Conservation (phyloP, 768 basidiomycete genomes). For the Boletus edulis region DNA sequence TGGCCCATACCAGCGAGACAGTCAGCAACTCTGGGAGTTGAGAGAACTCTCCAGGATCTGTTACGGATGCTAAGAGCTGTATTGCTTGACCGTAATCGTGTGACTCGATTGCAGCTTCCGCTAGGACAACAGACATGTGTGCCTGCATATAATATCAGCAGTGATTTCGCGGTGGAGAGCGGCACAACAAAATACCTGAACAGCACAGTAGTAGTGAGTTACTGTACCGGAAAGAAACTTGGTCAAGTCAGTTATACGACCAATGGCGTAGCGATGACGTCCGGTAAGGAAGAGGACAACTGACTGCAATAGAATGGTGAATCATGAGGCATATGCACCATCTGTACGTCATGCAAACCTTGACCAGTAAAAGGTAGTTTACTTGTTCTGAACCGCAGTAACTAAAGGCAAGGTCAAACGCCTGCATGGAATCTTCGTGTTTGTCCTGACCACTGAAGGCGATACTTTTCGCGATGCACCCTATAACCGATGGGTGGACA, state of each 20-base stretch:
- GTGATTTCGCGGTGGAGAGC: not conserved
- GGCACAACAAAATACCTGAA: constrained; percentile 7
- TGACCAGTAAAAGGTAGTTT: constrained; percentile 13
- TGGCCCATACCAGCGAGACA: constrained; percentile 9
- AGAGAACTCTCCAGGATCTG: not conserved
- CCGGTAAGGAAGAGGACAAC: constrained; percentile 10
- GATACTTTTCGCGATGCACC: constrained; percentile 14
- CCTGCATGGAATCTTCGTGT: constrained; percentile 16
- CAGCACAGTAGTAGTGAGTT: not conserved
- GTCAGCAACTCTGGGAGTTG: constrained; percentile 12
- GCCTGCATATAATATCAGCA: not conserved
- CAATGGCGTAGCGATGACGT: not conserved
- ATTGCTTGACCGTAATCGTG: constrained; percentile 6
- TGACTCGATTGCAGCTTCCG: constrained; percentile 7
- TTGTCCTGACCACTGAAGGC: constrained; percentile 9
- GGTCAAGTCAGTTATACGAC: constrained; percentile 8
- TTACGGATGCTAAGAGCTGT: constrained; percentile 4
- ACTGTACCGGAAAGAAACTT: not conserved
- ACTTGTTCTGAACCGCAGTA: constrained; percentile 3
- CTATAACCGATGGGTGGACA: constrained; percentile 10
- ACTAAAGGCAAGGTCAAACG: constrained; percentile 14
- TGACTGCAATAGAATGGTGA: constrained; percentile 2
- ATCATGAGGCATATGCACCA: too few species aligned
- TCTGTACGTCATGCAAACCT: not conserved
- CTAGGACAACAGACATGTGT: constrained; percentile 13